A percentile compares a stretch with the other conserved stretches of the same genome.
phyloP scores from a whole-genome alignment of 305 asterid species.

The Caryopteris hybrid region DNA sequence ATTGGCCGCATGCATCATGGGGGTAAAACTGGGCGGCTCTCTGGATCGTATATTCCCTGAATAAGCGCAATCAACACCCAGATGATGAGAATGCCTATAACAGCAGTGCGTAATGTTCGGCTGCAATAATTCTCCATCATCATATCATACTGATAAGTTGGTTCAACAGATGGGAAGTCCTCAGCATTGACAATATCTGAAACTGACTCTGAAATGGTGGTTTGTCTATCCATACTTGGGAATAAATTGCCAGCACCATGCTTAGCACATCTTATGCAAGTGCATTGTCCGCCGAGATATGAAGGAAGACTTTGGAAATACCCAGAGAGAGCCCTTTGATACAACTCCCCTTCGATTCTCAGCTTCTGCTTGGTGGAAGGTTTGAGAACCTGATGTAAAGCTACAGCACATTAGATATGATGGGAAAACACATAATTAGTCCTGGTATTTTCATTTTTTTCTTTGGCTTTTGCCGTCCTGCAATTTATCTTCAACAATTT shows the following conservation, averaged over 20 bases:
- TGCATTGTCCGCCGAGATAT: slow-evolving; percentile 85
- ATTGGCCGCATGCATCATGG: slow-evolving; percentile 13
- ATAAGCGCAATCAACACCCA: slow-evolving; percentile 58
- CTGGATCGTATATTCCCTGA: slow-evolving; percentile 56
- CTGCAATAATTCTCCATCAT: slow-evolving; percentile 25
- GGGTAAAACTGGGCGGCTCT: slow-evolving; percentile 40
- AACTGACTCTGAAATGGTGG: slow-evolving; percentile 16
- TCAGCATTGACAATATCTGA: slow-evolving; percentile 24
- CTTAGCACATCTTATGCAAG: slow-evolving; percentile 54
- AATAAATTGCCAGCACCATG: slow-evolving; percentile 18
- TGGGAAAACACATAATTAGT: not conserved
- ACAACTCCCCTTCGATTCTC: slow-evolving; percentile 69
- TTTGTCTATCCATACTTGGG: slow-evolving; percentile 15
- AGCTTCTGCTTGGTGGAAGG: slow-evolving; percentile 79
- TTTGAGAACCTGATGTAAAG: slow-evolving; percentile 58
- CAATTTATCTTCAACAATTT: too few species aligned
- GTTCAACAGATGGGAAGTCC: slow-evolving; percentile 26
- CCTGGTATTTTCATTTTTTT: not conserved
- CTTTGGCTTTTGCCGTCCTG: not conserved
- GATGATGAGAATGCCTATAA: slow-evolving; percentile 62
- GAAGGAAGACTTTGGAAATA: slow-evolving; percentile 57
- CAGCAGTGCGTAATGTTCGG: slow-evolving; percentile 46
- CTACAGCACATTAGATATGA: not conserved
- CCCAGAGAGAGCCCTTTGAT: slow-evolving; percentile 47
- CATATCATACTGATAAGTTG: slow-evolving; percentile 27